Conservation (phyloP, 2,329 filamentous ascomycete species). For the Blastomyces parvus region DNA sequence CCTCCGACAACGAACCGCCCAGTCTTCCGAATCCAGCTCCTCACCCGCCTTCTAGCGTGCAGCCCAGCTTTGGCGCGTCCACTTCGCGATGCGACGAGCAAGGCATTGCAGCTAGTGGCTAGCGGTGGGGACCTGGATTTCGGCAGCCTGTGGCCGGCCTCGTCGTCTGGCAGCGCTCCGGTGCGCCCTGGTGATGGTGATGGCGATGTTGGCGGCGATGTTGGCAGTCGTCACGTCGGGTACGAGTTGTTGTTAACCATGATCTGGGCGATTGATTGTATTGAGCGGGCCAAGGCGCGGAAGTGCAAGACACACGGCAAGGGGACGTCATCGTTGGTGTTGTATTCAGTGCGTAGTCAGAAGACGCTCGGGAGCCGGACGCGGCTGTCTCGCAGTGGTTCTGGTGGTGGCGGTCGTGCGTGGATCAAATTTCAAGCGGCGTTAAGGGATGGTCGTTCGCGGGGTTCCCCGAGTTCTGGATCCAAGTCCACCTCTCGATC, state of each 20-base stretch:
- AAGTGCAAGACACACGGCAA: slow-evolving; percentile 12
- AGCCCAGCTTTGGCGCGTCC: slow-evolving; percentile 47
- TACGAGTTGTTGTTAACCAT: slow-evolving; percentile 41
- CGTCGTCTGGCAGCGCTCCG: not conserved
- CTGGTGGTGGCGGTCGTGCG: not conserved
- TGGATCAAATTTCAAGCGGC: not conserved
- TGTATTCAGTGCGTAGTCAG: not conserved
- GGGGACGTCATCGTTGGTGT: not conserved
- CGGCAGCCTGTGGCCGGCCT: slow-evolving; percentile 10
- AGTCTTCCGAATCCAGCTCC: slow-evolving; percentile 42
- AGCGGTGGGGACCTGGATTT: slow-evolving; percentile 30
- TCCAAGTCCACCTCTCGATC: not conserved
- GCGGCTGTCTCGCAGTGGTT: slow-evolving; percentile 2
- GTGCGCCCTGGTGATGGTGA: slow-evolving; percentile 23
- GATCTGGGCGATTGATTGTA: slow-evolving; percentile 38
- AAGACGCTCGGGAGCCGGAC: slow-evolving; percentile 3
- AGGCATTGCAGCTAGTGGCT: slow-evolving; percentile 44
- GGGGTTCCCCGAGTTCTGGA: not conserved
- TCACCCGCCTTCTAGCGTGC: slow-evolving; percentile 43
- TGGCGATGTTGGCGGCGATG: slow-evolving; percentile 20
- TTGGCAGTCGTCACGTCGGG: slow-evolving; percentile 13
- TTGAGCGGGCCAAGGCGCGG: slow-evolving; percentile 27
- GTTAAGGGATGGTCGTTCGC: not conserved
- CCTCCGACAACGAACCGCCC: slow-evolving; percentile 24
- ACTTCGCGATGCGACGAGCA: slow-evolving; percentile 45